Conservation (phyloP, 2,329 filamentous ascomycete species). For the Aureobasidium sp. region DNA sequence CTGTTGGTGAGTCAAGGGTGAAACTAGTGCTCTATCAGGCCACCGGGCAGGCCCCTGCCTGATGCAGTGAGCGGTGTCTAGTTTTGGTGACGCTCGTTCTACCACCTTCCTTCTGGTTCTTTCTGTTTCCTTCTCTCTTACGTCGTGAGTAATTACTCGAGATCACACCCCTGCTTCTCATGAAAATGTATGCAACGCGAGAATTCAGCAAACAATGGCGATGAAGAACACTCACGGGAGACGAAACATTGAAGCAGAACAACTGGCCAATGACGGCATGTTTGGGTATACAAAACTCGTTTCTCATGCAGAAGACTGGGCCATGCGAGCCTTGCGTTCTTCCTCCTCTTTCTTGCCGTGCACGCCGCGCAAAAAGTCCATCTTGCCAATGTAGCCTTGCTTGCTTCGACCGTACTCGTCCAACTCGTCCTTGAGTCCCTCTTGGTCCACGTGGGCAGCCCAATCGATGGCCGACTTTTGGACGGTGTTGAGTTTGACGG, state of each 20-base stretch:
- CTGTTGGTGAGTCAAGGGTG: neutral
- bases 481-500: constrained; percentile 55
- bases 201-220: too few relatives aligned
- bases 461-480: constrained; percentile 59
- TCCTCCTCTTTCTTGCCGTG: constrained; percentile 49
- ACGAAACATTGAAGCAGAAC: neutral
- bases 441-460: constrained; percentile 54
- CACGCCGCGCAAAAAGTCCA: constrained; percentile 53
- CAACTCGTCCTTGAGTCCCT: constrained; percentile 53
- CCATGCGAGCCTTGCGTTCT: constrained; percentile 39
- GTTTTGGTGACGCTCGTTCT: neutral
- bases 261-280: neutral
- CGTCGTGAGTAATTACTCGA: neutral
- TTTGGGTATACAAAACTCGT: neutral
- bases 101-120: neutral
- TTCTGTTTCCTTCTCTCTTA: neutral
- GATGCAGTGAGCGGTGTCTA: neutral
- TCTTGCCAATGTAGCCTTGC: constrained; percentile 51
- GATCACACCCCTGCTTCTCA: neutral
- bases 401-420: constrained; percentile 53
- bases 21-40: neutral
- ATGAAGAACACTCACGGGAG: too few relatives aligned
- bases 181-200: neutral
- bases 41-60: neutral
- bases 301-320: constrained; percentile 6